A percentile compares a stretch with the other conserved stretches of the same genome.
Evolutionary conservation across 495 filamentous ascomycete species (phyloP).

Genomic region (Chaetomidium leptoderma): DNA sequence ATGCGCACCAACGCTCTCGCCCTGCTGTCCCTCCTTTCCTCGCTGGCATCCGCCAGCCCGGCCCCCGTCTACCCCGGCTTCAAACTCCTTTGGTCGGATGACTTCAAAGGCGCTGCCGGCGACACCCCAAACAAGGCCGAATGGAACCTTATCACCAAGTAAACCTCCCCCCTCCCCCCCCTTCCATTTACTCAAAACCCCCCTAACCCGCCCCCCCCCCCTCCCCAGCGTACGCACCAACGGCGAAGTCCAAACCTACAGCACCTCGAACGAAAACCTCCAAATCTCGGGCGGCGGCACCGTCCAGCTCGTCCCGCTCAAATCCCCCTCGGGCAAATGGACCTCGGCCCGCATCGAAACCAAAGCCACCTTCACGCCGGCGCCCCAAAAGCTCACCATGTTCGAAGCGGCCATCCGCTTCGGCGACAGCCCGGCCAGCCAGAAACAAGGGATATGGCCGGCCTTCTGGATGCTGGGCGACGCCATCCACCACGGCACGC

Average conservation of each 20-base stretch:
- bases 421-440: conserved; percentile 29
- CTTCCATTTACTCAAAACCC: neutral
- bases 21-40: conserved; percentile 22
- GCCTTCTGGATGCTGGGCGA: conserved; percentile 54
- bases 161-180: neutral
- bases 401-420: conserved; percentile 42
- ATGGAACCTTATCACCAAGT: conserved; percentile 41
- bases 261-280: conserved; percentile 39
- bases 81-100: conserved; percentile 30
- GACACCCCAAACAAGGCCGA: conserved; percentile 19
- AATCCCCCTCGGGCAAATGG: conserved; percentile 38
- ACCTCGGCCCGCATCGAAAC: conserved; percentile 50
- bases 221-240: conserved; percentile 36
- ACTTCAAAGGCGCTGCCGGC: conserved; percentile 26
- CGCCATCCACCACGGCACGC: conserved; percentile 43
- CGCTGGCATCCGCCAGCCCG: conserved; percentile 24
- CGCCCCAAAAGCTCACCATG: conserved; percentile 37
- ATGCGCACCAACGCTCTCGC: conserved; percentile 24
- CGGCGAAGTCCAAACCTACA: conserved; percentile 45
- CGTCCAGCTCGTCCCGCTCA: conserved; percentile 44
- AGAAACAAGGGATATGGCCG: conserved; percentile 51
- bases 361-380: conserved; percentile 39
- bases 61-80: conserved; percentile 25
- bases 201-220: neutral
- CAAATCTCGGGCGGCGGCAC: conserved; percentile 46